These are phyloP conservation scores for Sporothrix mexicana DNA, from an alignment of 2,329 filamentous ascomycete genomes.

Conservation along the genomic window DNA sequence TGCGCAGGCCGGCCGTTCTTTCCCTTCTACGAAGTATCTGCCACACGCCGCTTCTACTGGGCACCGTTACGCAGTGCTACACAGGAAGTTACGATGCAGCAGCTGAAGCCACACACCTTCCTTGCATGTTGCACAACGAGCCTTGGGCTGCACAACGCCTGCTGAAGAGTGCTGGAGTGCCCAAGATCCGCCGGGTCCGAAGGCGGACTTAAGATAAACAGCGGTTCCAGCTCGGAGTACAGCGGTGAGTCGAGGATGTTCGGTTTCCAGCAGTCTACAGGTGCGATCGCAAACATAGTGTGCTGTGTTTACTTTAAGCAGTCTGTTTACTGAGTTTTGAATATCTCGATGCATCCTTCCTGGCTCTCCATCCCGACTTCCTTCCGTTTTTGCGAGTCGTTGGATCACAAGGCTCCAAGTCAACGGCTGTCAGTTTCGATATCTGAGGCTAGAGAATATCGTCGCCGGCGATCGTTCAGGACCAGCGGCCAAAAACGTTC, in stretches of 20 bases:
- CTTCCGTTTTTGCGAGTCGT: neutral
- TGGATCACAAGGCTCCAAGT: neutral
- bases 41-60: neutral
- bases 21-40: neutral
- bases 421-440: too few relatives aligned
- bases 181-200: constrained; percentile 33
- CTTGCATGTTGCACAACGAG: constrained; percentile 8
- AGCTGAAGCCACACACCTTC: neutral
- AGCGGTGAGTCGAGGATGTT: neutral
- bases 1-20: constrained; percentile 16
- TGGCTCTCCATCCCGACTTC: neutral
- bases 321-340: neutral
- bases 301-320: neutral
- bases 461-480: neutral
- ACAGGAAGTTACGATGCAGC: neutral
- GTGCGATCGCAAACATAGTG: neutral
- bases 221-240: constrained; percentile 28
- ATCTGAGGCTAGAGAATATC: neutral
- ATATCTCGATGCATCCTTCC: neutral
- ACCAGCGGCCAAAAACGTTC: neutral
- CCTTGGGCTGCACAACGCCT: constrained; percentile 5
- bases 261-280: neutral
- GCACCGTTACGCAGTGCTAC: neutral
- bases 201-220: constrained; percentile 25
- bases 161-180: neutral